A percentile compares a stretch with the other conserved stretches of the same genome.
phyloP scores from a whole-genome alignment of 164 flowering plant species.

The Amborella trichopoda region DNA sequence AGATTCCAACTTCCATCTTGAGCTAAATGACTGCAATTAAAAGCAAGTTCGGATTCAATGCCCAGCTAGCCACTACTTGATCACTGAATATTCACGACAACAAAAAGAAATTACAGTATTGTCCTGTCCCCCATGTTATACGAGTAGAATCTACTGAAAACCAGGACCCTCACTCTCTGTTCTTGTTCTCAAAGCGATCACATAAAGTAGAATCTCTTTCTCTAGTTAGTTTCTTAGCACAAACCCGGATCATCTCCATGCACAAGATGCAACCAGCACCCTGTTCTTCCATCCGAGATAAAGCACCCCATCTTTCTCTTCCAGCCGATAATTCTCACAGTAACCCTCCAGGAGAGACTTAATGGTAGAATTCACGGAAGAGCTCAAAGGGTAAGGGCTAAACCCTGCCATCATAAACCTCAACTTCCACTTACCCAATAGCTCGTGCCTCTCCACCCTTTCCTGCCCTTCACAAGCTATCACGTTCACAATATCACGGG shows the following conservation, averaged over 20 bases:
- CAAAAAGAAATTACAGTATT: background rate
- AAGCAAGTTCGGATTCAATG: too few species aligned
- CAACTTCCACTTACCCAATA: conserved; percentile 53
- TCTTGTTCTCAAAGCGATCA: background rate
- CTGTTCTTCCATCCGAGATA: conserved; percentile 71
- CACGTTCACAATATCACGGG: conserved; percentile 63
- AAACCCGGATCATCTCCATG: conserved; percentile 70
- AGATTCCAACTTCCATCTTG: too few species aligned
- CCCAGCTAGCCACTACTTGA: background rate
- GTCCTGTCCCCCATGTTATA: too few species aligned
- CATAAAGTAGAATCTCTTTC: background rate
- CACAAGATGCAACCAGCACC: conserved; percentile 43
- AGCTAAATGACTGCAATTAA: too few species aligned
- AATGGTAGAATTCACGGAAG: conserved; percentile 48
- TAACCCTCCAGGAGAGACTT: conserved; percentile 37
- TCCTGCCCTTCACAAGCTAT: conserved; percentile 82
- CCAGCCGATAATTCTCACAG: conserved; percentile 36
- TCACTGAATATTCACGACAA: background rate
- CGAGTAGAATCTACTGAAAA: background rate
- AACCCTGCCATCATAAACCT: conserved; percentile 67
- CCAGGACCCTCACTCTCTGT: background rate
- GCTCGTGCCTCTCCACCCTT: conserved; percentile 69
- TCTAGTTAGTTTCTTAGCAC: too few species aligned
- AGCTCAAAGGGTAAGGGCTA: conserved; percentile 49
- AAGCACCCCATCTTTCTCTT: conserved; percentile 54